phyloP scores from a whole-genome alignment of 768 basidiomycete species.

The Termitomyces sp. region DNA sequence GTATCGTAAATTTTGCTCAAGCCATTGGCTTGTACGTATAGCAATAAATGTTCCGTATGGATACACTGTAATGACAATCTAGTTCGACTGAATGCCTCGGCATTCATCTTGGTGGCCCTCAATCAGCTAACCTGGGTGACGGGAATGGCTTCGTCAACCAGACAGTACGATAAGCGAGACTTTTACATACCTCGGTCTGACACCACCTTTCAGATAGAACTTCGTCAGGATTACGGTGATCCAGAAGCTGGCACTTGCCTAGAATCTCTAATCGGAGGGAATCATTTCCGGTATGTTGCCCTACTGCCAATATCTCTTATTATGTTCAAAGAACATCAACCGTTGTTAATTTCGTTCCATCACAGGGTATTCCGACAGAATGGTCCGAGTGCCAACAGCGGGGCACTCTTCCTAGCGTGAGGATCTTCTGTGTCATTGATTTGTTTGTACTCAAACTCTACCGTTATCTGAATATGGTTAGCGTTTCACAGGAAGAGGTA shows the following conservation, averaged over 20 bases:
- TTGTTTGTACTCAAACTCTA: background rate
- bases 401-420: constrained; percentile 50
- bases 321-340: background rate
- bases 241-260: constrained; percentile 61
- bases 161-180: constrained; percentile 31
- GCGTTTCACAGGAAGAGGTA: constrained; percentile 33
- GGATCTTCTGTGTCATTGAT: background rate
- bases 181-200: background rate
- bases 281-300: constrained; percentile 59
- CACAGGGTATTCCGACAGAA: constrained; percentile 53
- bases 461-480: constrained; percentile 3
- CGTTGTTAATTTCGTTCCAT: background rate
- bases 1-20: constrained; percentile 53
- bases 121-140: constrained; percentile 75
- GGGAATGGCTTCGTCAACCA: constrained; percentile 57
- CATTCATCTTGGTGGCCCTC: constrained; percentile 59
- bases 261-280: constrained; percentile 74
- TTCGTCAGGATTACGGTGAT: constrained; percentile 74
- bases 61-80: background rate
- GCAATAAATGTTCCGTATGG: constrained; percentile 20
- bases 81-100: constrained; percentile 64
- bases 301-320: background rate
- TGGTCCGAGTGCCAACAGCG: constrained; percentile 37
- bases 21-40: constrained; percentile 57
- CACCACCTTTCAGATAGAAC: constrained; percentile 49